Conservation (phyloP, 495 filamentous ascomycete species). For the Lophiostoma macrostomum region DNA sequence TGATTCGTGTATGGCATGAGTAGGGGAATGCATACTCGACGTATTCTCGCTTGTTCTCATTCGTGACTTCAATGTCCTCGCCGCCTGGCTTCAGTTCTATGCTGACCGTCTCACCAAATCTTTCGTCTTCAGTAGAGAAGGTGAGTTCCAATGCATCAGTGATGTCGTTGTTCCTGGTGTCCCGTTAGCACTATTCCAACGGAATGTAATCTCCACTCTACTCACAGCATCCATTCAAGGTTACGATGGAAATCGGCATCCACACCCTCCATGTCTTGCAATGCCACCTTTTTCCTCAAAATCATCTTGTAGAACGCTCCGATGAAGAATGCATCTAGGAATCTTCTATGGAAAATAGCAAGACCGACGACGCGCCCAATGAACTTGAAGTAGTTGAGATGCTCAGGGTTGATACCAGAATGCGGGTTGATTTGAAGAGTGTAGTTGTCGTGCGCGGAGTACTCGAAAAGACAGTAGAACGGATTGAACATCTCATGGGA, state of each 20-base stretch:
- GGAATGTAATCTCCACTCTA: conserved; percentile 1
- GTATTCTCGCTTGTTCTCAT: conserved; percentile 65
- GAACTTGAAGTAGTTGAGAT: conserved; percentile 99
- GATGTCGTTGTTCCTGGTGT: conserved; percentile 81
- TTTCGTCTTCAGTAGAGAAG: conserved; percentile 94
- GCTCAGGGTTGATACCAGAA: conserved; percentile 98
- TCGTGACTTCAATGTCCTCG: conserved; percentile 88
- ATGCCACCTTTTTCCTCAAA: conserved; percentile 82
- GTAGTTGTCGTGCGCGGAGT: conserved; percentile 99
- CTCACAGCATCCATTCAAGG: conserved; percentile 86
- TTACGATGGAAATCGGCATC: conserved; percentile 96
- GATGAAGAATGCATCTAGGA: conserved; percentile 99
- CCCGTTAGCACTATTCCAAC: conserved; percentile 3
- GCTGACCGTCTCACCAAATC: conserved; percentile 88
- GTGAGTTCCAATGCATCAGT: conserved; percentile 86
- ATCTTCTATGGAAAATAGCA: conserved; percentile 96
- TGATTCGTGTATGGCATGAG: not conserved
- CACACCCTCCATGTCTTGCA: conserved; percentile 98
- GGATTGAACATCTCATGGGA: conserved; percentile 99
- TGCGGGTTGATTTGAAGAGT: conserved; percentile 99
- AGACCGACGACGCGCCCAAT: conserved; percentile 96
- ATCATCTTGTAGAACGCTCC: conserved; percentile 99
- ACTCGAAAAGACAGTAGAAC: conserved; percentile 99
- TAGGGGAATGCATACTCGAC: conserved; percentile 42
- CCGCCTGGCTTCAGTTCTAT: conserved; percentile 92